phyloP scores from a whole-genome alignment of 176 grass and related monocot species.

The Musa schizocarpa region DNA sequence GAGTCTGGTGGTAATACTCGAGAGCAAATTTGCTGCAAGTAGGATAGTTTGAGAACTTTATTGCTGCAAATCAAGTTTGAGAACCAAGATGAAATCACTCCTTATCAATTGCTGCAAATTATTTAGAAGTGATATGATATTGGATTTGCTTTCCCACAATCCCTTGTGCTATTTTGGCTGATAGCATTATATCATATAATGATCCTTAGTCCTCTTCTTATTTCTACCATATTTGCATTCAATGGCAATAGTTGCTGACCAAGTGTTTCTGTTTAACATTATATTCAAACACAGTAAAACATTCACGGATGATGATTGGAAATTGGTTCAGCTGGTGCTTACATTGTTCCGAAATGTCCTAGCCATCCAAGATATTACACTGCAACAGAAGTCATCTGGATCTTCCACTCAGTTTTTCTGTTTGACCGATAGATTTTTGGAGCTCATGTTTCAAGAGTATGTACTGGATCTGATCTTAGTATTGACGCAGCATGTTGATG shows the following conservation, averaged over 20 bases:
- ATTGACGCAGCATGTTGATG: constrained; percentile 74
- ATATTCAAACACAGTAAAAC: constrained; percentile 40
- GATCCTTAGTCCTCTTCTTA: background rate
- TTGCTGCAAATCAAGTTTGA: too few species aligned
- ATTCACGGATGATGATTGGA: constrained; percentile 97
- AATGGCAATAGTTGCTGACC: background rate
- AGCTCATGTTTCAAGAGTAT: constrained; percentile 93
- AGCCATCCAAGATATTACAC: constrained; percentile 85
- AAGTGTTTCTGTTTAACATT: background rate
- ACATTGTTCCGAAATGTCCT: constrained; percentile 84
- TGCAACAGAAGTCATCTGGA: constrained; percentile 73
- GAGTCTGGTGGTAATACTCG: too few species aligned
- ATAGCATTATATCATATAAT: background rate
- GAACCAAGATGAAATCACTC: too few species aligned
- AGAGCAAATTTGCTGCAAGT: too few species aligned
- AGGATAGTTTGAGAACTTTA: too few species aligned
- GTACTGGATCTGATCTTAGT: constrained; percentile 94
- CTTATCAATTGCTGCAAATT: too few species aligned
- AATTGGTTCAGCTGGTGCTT: constrained; percentile 86
- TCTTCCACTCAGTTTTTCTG: constrained; percentile 58
- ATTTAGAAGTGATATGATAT: too few species aligned
- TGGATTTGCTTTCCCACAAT: background rate
- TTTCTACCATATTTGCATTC: background rate
- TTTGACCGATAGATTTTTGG: constrained; percentile 65
- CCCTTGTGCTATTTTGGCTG: background rate